Percentiles rank a stretch among this genome's conserved stretches.
Evolutionary conservation across 305 asterid species (phyloP).

Genomic region (Striga hermonthica): DNA sequence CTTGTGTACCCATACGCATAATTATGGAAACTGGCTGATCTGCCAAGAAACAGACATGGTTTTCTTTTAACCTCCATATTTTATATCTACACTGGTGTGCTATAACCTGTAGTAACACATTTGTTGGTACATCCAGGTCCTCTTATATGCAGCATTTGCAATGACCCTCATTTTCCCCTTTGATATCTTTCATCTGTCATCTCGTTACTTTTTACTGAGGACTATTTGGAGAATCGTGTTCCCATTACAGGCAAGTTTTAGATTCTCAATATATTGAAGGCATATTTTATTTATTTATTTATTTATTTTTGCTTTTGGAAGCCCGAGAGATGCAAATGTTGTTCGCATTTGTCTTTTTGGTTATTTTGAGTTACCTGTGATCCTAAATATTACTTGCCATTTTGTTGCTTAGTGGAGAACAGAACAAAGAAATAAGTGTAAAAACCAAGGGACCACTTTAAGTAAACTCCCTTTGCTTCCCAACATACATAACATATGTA

Average conservation of each 20-base stretch:
- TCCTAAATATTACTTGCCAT: not conserved
- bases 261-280: conserved; percentile 12
- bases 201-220: conserved; percentile 90
- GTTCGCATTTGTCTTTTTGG: not conserved
- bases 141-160: conserved; percentile 74
- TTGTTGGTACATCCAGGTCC: conserved; percentile 64
- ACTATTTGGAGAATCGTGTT: conserved; percentile 79
- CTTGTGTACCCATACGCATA: conserved; percentile 20
- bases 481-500: not conserved
- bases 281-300: not conserved
- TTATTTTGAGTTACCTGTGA: conserved; percentile 22
- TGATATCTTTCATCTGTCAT: conserved; percentile 79
- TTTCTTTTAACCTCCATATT: conserved; percentile 14
- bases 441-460: not conserved
- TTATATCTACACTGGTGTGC: conserved; percentile 15
- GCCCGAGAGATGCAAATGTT: not conserved
- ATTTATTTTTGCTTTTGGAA: not conserved
- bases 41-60: conserved; percentile 11
- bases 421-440: conserved; percentile 11
- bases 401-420: conserved; percentile 15
- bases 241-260: conserved; percentile 84
- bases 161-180: conserved; percentile 91
- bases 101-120: conserved; percentile 23
- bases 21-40: conserved; percentile 15
- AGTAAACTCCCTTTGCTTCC: conserved; percentile 6